A percentile compares a stretch with the other conserved stretches of the same genome.
Conservation (phyloP, 2,329 filamentous ascomycete genomes). For the Calonectria hawksworthii region DNA sequence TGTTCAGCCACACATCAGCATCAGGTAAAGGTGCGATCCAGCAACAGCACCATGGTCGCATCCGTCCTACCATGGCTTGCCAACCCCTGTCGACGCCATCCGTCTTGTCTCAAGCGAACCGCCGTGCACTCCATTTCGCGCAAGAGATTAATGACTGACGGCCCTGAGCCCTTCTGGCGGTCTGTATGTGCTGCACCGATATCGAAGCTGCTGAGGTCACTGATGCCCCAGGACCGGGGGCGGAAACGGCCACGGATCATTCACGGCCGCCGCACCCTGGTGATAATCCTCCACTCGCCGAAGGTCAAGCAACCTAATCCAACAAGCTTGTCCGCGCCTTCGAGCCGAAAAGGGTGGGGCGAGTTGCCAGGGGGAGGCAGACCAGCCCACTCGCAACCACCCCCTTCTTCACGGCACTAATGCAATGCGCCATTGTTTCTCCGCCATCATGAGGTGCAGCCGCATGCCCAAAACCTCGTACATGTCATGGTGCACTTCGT, state of each 20-base stretch:
- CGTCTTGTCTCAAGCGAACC: constrained; percentile 1
- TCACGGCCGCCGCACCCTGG: constrained; percentile 3
- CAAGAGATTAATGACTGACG: constrained; percentile 1
- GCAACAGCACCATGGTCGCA: constrained; percentile 10
- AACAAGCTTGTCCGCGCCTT: constrained; percentile 16
- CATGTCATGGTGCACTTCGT: constrained; percentile 17
- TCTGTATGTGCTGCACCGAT: background rate
- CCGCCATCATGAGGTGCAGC: constrained; percentile 27
- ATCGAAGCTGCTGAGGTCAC: background rate
- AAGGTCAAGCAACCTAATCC: constrained; percentile 11
- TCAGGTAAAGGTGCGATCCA: constrained; percentile 24
- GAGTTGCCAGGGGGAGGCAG: background rate
- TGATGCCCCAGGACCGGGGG: background rate
- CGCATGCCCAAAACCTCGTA: constrained; percentile 24
- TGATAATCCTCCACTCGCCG: background rate
- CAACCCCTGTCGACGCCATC: background rate
- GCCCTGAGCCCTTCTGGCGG: background rate
- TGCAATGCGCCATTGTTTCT: constrained; percentile 34
- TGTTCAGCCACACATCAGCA: constrained; percentile 23
- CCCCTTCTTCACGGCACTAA: constrained; percentile 25
- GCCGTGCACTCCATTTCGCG: background rate
- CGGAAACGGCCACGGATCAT: background rate
- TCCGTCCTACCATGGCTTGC: constrained; percentile 2
- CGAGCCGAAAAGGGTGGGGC: constrained; percentile 1
- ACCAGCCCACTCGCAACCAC: constrained; percentile 7